These are phyloP conservation scores for Pythium phragmitis DNA, from an alignment of 352 stramenopile genomes.

Conservation along the genomic window DNA sequence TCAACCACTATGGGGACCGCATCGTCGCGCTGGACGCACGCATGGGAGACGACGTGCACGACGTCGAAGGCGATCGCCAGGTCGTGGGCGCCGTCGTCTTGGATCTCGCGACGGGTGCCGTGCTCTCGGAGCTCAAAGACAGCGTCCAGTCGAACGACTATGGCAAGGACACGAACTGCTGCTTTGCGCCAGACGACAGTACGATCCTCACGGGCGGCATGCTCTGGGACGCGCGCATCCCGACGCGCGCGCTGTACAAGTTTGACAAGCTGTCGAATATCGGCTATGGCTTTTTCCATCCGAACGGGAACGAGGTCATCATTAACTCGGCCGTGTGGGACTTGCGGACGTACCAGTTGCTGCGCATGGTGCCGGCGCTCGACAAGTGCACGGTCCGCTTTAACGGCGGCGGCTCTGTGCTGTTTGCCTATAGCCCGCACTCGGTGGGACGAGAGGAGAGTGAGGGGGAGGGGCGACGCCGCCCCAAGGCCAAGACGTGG, in stretches of 20 bases:
- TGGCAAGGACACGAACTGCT: conserved; percentile 74
- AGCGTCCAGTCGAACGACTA: conserved; percentile 71
- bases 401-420: conserved; percentile 56
- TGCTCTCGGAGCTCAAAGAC: conserved; percentile 65
- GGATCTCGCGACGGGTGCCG: conserved; percentile 63
- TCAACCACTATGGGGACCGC: conserved; percentile 77
- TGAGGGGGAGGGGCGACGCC: conserved; percentile 53
- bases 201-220: conserved; percentile 81
- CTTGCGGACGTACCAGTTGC: conserved; percentile 77
- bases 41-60: conserved; percentile 32
- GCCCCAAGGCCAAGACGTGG: conserved; percentile 78
- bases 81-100: conserved; percentile 61
- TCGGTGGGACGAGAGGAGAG: conserved; percentile 53
- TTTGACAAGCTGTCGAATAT: conserved; percentile 89
- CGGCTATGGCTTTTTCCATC: conserved; percentile 83
- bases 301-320: conserved; percentile 87
- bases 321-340: conserved; percentile 91
- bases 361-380: conserved; percentile 84
- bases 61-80: conserved; percentile 30
- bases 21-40: conserved; percentile 67
- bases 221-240: conserved; percentile 75
- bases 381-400: conserved; percentile 85
- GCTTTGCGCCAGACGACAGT: conserved; percentile 67
- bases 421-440: conserved; percentile 86
- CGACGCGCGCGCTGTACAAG: conserved; percentile 77